Evolutionary conservation across 257 asterid genomes (phyloP).

Genomic region (Solanum lycopersicoides): DNA sequence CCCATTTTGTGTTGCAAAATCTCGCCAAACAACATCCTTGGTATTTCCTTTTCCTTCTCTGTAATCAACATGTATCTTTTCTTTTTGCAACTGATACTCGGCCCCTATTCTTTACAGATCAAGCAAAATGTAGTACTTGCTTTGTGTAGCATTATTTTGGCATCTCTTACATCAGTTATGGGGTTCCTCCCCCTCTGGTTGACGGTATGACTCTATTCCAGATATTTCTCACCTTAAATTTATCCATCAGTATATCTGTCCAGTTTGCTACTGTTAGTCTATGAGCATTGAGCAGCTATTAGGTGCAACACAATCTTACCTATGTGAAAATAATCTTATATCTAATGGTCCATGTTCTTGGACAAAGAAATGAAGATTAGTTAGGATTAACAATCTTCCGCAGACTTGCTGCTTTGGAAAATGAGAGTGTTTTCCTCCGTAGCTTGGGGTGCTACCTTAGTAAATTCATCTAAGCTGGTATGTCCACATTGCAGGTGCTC

Average conservation of each 20-base stretch:
- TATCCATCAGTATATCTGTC: neutral
- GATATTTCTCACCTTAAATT: neutral
- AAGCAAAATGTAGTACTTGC: slow-evolving; percentile 94
- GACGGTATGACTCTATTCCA: slow-evolving; percentile 40
- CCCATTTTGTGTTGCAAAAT: slow-evolving; percentile 82
- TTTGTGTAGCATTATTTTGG: slow-evolving; percentile 74
- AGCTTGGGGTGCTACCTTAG: neutral
- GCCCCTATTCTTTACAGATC: slow-evolving; percentile 35
- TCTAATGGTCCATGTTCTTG: neutral
- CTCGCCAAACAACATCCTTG: slow-evolving; percentile 86
- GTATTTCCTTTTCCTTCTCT: slow-evolving; percentile 24
- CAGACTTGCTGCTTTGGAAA: neutral
- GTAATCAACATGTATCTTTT: neutral
- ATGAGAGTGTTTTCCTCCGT: neutral
- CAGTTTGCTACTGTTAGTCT: neutral
- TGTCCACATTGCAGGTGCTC: slow-evolving; percentile 52
- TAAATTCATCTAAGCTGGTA: neutral
- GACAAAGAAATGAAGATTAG: neutral
- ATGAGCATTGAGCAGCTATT: neutral
- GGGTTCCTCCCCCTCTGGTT: slow-evolving; percentile 93
- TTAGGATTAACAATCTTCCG: neutral
- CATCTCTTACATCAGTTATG: slow-evolving; percentile 87
- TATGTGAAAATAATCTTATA: neutral
- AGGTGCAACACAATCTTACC: neutral
- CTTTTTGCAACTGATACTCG: neutral